These are phyloP conservation scores for Cyberlindnera misumaiensis DNA, from an alignment of 805 yeast genomes.

Conservation along the genomic window DNA sequence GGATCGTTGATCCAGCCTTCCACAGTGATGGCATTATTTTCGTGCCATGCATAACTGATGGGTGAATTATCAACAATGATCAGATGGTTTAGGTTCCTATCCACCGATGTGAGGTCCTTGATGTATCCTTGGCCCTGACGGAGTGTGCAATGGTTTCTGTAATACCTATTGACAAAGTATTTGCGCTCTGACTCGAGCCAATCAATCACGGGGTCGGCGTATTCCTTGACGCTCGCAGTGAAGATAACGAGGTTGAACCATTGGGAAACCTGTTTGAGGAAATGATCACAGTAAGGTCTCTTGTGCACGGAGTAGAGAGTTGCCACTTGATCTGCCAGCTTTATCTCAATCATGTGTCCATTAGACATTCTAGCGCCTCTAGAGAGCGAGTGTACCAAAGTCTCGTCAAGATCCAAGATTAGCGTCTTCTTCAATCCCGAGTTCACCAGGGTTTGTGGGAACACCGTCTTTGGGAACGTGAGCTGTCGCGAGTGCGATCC, in stretches of 20 bases:
- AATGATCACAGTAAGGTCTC: slow-evolving; percentile 85
- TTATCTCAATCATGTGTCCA: slow-evolving; percentile 77
- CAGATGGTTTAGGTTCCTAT: slow-evolving; percentile 54
- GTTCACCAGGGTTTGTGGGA: slow-evolving; percentile 35
- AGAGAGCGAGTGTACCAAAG: slow-evolving; percentile 85
- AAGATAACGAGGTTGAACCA: slow-evolving; percentile 90
- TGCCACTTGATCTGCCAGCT: slow-evolving; percentile 57
- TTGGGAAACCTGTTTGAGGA: slow-evolving; percentile 65
- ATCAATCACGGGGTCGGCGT: slow-evolving; percentile 95
- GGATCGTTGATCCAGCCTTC: slow-evolving; percentile 99
- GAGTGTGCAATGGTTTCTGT: slow-evolving; percentile 73
- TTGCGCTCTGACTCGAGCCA: slow-evolving; percentile 68
- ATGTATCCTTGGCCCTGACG: slow-evolving; percentile 81
- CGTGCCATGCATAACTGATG: slow-evolving; percentile 75
- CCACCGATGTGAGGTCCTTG: slow-evolving; percentile 53
- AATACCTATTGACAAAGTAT: slow-evolving; percentile 54
- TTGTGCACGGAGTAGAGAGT: slow-evolving; percentile 86
- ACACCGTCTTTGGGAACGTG: slow-evolving; percentile 32
- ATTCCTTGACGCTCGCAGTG: slow-evolving; percentile 91
- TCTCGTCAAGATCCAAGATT: slow-evolving; percentile 88
- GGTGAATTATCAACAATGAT: slow-evolving; percentile 92
- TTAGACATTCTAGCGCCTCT: slow-evolving; percentile 40
- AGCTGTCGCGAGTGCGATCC: slow-evolving; percentile 14
- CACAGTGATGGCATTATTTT: slow-evolving; percentile 82
- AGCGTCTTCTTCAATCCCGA: slow-evolving; percentile 52